A percentile compares a stretch with the other conserved stretches of the same genome.
Conservation (phyloP, 2,329 filamentous ascomycete species). For the Zymoseptoria pseudotritici region DNA sequence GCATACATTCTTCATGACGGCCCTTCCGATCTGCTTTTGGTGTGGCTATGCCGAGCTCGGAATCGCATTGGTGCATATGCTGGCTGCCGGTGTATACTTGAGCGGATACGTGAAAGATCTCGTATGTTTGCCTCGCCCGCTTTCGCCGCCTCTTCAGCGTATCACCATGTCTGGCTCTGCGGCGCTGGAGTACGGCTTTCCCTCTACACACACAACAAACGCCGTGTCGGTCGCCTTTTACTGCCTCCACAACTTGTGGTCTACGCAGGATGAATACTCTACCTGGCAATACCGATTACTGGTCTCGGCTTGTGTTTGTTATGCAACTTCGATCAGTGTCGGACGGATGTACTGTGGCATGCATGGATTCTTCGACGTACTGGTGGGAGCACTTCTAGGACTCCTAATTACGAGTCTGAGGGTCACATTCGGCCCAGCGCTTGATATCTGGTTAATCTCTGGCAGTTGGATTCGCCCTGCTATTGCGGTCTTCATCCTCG, state of each 20-base stretch:
- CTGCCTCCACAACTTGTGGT: slow-evolving; percentile 62
- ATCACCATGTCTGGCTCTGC: slow-evolving; percentile 98
- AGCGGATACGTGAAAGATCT: slow-evolving; percentile 94
- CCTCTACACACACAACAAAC: slow-evolving; percentile 94
- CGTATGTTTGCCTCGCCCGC: slow-evolving; percentile 80
- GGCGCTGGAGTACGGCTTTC: slow-evolving; percentile 93
- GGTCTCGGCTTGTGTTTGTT: slow-evolving; percentile 63
- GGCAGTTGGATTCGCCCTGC: slow-evolving; percentile 59
- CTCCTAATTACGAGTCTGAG: slow-evolving; percentile 53
- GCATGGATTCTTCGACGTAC: slow-evolving; percentile 92
- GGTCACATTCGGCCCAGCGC: slow-evolving; percentile 46
- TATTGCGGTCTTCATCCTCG: slow-evolving; percentile 57
- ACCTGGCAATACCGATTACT: slow-evolving; percentile 37
- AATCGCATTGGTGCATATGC: slow-evolving; percentile 59
- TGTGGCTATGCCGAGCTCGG: slow-evolving; percentile 80
- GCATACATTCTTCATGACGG: slow-evolving; percentile 98
- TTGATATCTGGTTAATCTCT: slow-evolving; percentile 65
- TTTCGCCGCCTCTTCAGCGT: slow-evolving; percentile 83
- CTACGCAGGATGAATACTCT: slow-evolving; percentile 53
- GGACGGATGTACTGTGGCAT: slow-evolving; percentile 95
- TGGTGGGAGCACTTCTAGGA: slow-evolving; percentile 72
- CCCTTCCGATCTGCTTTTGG: slow-evolving; percentile 93
- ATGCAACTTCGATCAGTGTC: slow-evolving; percentile 80
- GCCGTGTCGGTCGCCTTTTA: slow-evolving; percentile 91
- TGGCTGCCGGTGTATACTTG: slow-evolving; percentile 57